Percentiles rank a stretch among this genome's conserved stretches.
Evolutionary conservation across 2,329 filamentous ascomycete species (phyloP).

Genomic region (Verticillium zaregamsianum): DNA sequence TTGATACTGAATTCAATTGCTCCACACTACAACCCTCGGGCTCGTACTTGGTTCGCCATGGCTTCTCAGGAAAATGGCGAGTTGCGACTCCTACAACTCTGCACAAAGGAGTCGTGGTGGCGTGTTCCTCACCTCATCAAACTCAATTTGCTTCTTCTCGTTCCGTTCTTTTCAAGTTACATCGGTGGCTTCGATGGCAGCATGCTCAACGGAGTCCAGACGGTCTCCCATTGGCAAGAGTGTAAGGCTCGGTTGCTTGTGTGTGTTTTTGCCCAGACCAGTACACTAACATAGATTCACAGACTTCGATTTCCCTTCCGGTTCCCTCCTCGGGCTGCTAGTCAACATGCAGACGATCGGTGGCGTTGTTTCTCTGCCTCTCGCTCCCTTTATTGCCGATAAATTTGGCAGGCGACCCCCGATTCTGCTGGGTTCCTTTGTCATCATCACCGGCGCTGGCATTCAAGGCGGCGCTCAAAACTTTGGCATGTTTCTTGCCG

Average conservation of each 20-base stretch:
- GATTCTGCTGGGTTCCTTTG: conserved; percentile 47
- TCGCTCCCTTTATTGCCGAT: conserved; percentile 53
- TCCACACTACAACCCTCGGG: neutral
- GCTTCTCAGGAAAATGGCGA: neutral
- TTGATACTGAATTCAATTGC: neutral
- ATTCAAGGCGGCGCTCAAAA: conserved; percentile 45
- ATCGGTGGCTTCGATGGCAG: conserved; percentile 55
- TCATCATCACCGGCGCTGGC: conserved; percentile 53
- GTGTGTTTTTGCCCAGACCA: conserved; percentile 39
- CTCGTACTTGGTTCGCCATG: neutral
- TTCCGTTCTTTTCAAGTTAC: conserved; percentile 50
- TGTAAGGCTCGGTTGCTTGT: conserved; percentile 13
- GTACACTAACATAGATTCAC: conserved; percentile 38
- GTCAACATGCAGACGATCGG: conserved; percentile 57
- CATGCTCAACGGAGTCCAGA: conserved; percentile 8
- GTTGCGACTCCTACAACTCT: conserved; percentile 31
- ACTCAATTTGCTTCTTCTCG: conserved; percentile 48
- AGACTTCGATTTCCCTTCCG: conserved; percentile 42
- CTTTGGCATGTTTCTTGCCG: conserved; percentile 54
- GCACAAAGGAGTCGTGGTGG: conserved; percentile 48
- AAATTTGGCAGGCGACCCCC: conserved; percentile 47
- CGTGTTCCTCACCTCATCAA: conserved; percentile 51
- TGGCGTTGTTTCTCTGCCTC: conserved; percentile 50
- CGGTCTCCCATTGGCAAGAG: neutral
- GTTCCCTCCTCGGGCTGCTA: conserved; percentile 45